phyloP scores from a whole-genome alignment of 345 rosid species.

The Citrus hindsii region DNA sequence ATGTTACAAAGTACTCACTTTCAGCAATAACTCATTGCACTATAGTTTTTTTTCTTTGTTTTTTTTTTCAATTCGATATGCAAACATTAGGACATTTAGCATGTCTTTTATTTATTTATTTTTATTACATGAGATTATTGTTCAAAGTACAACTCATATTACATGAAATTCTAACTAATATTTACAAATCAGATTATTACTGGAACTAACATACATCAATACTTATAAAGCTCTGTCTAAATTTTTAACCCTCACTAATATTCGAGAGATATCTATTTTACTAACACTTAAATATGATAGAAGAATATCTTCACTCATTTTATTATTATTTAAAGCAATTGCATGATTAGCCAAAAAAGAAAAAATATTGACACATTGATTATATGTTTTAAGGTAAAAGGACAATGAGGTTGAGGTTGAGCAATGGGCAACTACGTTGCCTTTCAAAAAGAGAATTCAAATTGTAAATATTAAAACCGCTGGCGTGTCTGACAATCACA shows the following conservation, averaged over 20 bases:
- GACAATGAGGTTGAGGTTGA: not conserved
- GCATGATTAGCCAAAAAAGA: not conserved
- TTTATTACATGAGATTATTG: too few relatives aligned
- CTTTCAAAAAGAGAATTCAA: not conserved
- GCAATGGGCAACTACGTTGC: not conserved
- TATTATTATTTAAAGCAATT: too few relatives aligned
- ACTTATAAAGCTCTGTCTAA: accelerated
- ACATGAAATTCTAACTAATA: too few relatives aligned
- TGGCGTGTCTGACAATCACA: conserved; percentile 22
- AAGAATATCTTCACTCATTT: too few relatives aligned
- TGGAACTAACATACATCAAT: accelerated
- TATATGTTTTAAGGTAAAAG: not conserved
- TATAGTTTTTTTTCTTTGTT: too few relatives aligned
- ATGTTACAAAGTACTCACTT: not conserved
- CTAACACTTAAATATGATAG: accelerated
- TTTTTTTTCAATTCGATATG: not conserved
- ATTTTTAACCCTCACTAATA: too few relatives aligned
- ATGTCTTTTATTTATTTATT: not conserved
- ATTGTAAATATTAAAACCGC: not conserved
- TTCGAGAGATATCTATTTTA: accelerated
- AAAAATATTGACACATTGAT: not conserved
- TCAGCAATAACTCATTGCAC: not conserved
- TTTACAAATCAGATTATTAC: too few relatives aligned
- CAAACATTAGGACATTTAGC: not conserved
- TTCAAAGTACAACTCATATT: too few relatives aligned